A percentile compares a stretch with the other conserved stretches of the same genome.
These are phyloP conservation scores for Apiotrichum porosum DNA, from an alignment of 1,284 basidiomycete genomes.

Conservation along the genomic window DNA sequence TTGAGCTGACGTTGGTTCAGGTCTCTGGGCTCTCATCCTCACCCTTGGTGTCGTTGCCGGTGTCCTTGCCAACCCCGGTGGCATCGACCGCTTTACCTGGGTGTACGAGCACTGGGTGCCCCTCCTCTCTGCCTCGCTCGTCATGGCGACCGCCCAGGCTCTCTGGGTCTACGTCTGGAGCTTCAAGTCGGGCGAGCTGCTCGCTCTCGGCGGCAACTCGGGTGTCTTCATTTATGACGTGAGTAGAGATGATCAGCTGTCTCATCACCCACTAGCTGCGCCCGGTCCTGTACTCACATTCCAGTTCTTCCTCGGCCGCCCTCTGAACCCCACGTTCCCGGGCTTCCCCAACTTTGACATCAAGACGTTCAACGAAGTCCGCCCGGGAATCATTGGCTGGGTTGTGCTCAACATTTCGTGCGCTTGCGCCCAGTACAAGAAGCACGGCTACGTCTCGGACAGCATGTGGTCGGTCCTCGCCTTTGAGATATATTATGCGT, in stretches of 20 bases:
- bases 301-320: slow-evolving; percentile 96
- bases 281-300: neutral
- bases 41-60: slow-evolving; percentile 66
- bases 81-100: slow-evolving; percentile 77
- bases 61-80: slow-evolving; percentile 61
- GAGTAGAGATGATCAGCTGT: slow-evolving; percentile 35
- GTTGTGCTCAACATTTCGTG: slow-evolving; percentile 84
- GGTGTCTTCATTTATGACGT: slow-evolving; percentile 89
- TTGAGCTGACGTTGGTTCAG: slow-evolving; percentile 49
- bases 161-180: slow-evolving; percentile 68
- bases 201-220: slow-evolving; percentile 88
- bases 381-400: slow-evolving; percentile 96
- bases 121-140: slow-evolving; percentile 73
- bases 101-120: slow-evolving; percentile 90
- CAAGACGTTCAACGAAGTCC: slow-evolving; percentile 95
- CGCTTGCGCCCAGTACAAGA: slow-evolving; percentile 82
- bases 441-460: slow-evolving; percentile 70
- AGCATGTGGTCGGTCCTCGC: slow-evolving; percentile 84
- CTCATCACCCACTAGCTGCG: neutral
- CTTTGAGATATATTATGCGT: slow-evolving; percentile 85
- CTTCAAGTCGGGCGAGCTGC: slow-evolving; percentile 60
- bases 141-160: slow-evolving; percentile 74
- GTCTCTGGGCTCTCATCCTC: slow-evolving; percentile 79
- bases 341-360: slow-evolving; percentile 68
- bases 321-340: slow-evolving; percentile 73